A percentile compares a stretch with the other conserved stretches of the same genome.
These are phyloP conservation scores for Metahyphopichia silvanorum DNA, from an alignment of 805 yeast genomes.

Conservation along the genomic window DNA sequence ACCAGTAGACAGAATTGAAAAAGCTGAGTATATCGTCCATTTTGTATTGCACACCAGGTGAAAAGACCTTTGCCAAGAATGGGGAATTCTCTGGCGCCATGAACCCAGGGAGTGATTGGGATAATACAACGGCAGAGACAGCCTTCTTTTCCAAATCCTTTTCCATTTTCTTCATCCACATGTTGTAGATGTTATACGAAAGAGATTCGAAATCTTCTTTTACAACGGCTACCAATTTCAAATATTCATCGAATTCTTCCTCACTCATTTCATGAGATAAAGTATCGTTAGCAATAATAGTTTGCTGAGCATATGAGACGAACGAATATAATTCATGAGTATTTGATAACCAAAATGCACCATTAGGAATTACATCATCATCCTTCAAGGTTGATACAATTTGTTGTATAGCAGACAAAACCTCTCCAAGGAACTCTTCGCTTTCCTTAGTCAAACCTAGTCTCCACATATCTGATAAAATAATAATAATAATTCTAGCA, in stretches of 20 bases:
- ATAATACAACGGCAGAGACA: constrained; percentile 89
- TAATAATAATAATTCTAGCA: constrained; percentile 88
- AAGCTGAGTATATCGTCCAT: constrained; percentile 94
- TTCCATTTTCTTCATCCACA: constrained; percentile 96
- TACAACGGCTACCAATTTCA: constrained; percentile 83
- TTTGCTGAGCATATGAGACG: constrained; percentile 88
- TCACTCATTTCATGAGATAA: constrained; percentile 82
- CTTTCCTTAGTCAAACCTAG: constrained; percentile 88
- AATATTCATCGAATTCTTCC: constrained; percentile 85
- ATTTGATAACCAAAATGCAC: constrained; percentile 97
- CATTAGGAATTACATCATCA: constrained; percentile 83
- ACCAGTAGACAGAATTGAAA: constrained; percentile 87
- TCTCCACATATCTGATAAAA: constrained; percentile 97
- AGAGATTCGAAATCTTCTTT: constrained; percentile 92
- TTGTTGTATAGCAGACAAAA: constrained; percentile 79
- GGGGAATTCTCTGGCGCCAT: constrained; percentile 81
- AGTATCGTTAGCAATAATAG: constrained; percentile 82
- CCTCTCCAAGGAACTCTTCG: constrained; percentile 87
- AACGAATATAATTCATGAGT: constrained; percentile 94
- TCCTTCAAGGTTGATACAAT: constrained; percentile 78
- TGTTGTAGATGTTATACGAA: constrained; percentile 89
- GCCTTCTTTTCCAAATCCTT: constrained; percentile 87
- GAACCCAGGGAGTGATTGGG: constrained; percentile 95
- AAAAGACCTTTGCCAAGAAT: constrained; percentile 79
- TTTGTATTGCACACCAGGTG: constrained; percentile 66